phyloP scores from a whole-genome alignment of 129 eudicot genomes.

The Flaveria ramosissima region DNA sequence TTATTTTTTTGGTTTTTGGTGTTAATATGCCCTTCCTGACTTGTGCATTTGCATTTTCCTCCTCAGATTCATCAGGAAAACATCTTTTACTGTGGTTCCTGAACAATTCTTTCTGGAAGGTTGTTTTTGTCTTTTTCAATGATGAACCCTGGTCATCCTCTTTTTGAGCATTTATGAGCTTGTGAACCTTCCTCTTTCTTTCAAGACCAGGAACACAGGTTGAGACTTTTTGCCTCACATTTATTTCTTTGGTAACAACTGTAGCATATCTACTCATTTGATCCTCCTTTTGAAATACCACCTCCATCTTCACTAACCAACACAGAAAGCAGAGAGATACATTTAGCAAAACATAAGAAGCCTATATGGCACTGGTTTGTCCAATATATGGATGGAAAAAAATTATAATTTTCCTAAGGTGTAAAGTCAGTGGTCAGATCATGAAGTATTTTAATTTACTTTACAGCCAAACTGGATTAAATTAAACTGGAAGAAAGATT shows the following conservation, averaged over 20 bases:
- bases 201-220: conserved; percentile 11
- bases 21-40: conserved; percentile 19
- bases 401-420: background rate
- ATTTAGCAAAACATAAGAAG: conserved; percentile 13
- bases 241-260: conserved; percentile 20
- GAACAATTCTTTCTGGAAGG: background rate
- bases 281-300: conserved; percentile 36
- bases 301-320: conserved; percentile 41
- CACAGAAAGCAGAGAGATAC: conserved; percentile 4
- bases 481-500: background rate
- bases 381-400: background rate
- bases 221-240: conserved; percentile 15
- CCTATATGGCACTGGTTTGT: background rate
- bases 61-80: background rate
- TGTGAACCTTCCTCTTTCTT: conserved; percentile 43
- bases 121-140: conserved; percentile 24
- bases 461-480: background rate
- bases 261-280: conserved; percentile 26
- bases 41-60: background rate
- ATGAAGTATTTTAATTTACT: background rate
- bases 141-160: conserved; percentile 25
- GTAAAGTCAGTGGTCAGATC: background rate
- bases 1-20: background rate
- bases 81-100: background rate
- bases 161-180: conserved; percentile 32